Evolutionary conservation across 1,139 yeast genomes (phyloP), one percentile per base, ranked within the genome.

Genomic region (Sugiyamaella xylanicola): DNA sequence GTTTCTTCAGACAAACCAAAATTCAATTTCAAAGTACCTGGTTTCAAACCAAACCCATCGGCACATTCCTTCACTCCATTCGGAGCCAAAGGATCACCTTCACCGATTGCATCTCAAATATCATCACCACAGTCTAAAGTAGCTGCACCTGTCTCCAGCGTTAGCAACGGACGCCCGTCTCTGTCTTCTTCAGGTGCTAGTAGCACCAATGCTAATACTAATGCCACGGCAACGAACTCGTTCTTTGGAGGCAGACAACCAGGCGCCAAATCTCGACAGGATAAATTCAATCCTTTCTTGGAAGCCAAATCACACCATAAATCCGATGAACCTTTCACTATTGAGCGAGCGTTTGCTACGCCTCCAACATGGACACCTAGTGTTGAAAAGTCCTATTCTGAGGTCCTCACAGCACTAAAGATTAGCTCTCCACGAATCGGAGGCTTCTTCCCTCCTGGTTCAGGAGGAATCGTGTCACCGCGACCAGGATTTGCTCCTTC

Each of bases 301-400:
- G 69, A 71, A 39, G 63, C 73, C 21, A 69, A 70, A 56, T 68
- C 67, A 39, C 71, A 71, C 7, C 68, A 70, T 53, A 74, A 72
- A n/a, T 71, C 68, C 11, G 70, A 71, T 59, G 61, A 60, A 65
- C 54, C 69, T 69, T 74, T 79, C 56, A 66, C 72, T 21, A 71
- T 83, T 59, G 93, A 85, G 62, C 82, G 78, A 62, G 84, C 95
- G 0, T 89, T 80, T 69, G 77, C 78, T 48, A 86, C 95, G 0
- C 86, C 90, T 3, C 96, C 96, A 53, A 86, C 93, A 0, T 89
- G 96, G 96, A 51, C 58, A 9, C 59, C 61, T n/a, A 62, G 62
- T n/a, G 61, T 54, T 35, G 70, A 67, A 42, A 58, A 59, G 43
- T 59, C 70, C 1, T 65, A 65, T 46, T 25, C 52, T 7, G 68